Evolutionary conservation across 495 filamentous ascomycete genomes (phyloP).

Genomic region (Trichoderma erinaceum): DNA sequence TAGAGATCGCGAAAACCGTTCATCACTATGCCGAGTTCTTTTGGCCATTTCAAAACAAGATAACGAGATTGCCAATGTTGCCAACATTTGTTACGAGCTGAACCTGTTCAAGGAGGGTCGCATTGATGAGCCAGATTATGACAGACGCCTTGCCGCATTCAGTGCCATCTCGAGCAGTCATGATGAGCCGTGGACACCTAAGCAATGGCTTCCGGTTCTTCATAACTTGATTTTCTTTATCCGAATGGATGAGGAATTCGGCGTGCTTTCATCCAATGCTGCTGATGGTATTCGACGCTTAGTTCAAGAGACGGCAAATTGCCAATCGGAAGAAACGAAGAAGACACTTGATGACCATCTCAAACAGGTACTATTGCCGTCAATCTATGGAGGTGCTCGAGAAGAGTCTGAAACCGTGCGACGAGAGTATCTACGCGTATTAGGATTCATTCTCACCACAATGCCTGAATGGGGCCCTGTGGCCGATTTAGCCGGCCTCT

Average conservation of each 20-base stretch:
- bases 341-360: constrained; percentile 35
- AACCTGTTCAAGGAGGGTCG: constrained; percentile 65
- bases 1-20: constrained; percentile 67
- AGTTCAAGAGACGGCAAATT: constrained; percentile 46
- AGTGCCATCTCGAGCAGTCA: constrained; percentile 55
- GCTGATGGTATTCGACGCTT: constrained; percentile 77
- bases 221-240: constrained; percentile 88
- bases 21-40: constrained; percentile 65
- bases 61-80: constrained; percentile 53
- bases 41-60: constrained; percentile 59
- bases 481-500: constrained; percentile 66
- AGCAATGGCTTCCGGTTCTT: constrained; percentile 84
- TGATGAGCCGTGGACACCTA: constrained; percentile 49
- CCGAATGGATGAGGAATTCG: constrained; percentile 79
- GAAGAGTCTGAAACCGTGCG: constrained; percentile 79
- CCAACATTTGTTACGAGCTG: constrained; percentile 66
- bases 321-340: constrained; percentile 30
- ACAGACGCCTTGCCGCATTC: constrained; percentile 72
- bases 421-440: constrained; percentile 67
- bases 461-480: constrained; percentile 64
- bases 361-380: constrained; percentile 55
- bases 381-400: constrained; percentile 64
- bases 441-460: constrained; percentile 68
- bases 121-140: constrained; percentile 81
- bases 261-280: constrained; percentile 72